These are phyloP conservation scores for Davidsoniella virescens DNA, from an alignment of 2,329 filamentous ascomycete species.

Conservation along the genomic window DNA sequence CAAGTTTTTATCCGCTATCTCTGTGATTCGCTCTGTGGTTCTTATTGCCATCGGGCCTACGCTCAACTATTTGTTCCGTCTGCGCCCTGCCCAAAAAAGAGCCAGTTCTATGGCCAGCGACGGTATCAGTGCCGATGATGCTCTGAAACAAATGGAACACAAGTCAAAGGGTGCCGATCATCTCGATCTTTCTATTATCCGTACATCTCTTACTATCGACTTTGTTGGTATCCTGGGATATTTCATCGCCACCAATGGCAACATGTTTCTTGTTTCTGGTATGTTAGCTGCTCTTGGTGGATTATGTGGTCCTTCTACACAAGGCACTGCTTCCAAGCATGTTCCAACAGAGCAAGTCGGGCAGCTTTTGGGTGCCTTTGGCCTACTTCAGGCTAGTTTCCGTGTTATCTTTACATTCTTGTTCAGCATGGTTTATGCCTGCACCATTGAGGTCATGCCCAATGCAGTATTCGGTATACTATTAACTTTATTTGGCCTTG, in stretches of 20 bases:
- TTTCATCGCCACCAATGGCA: slow-evolving; percentile 42
- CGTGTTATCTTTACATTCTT: slow-evolving; percentile 63
- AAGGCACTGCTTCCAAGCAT: slow-evolving; percentile 78
- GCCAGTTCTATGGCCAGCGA: slow-evolving; percentile 19
- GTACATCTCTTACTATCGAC: slow-evolving; percentile 60
- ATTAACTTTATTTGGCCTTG: neutral
- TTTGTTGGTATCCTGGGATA: slow-evolving; percentile 63
- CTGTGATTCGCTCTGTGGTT: slow-evolving; percentile 56
- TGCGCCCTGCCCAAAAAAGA: slow-evolving; percentile 25
- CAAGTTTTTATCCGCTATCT: slow-evolving; percentile 66
- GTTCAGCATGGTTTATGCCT: slow-evolving; percentile 75
- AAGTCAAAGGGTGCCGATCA: slow-evolving; percentile 52
- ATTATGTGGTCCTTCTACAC: slow-evolving; percentile 69
- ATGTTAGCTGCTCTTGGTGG: slow-evolving; percentile 63
- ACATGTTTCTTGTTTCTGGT: slow-evolving; percentile 55
- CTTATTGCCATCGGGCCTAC: slow-evolving; percentile 62
- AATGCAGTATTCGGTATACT: slow-evolving; percentile 54
- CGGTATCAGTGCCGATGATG: neutral
- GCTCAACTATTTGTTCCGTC: slow-evolving; percentile 59
- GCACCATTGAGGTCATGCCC: slow-evolving; percentile 61
- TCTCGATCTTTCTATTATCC: slow-evolving; percentile 64
- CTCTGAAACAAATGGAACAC: slow-evolving; percentile 10
- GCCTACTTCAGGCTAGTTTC: slow-evolving; percentile 67
- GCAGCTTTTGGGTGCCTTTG: slow-evolving; percentile 74
- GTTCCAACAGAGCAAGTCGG: slow-evolving; percentile 69